Percentiles rank a stretch among this genome's conserved stretches.
Evolutionary conservation across 768 basidiomycete genomes (phyloP).

Genomic region (Fistulinella prunicolor): DNA sequence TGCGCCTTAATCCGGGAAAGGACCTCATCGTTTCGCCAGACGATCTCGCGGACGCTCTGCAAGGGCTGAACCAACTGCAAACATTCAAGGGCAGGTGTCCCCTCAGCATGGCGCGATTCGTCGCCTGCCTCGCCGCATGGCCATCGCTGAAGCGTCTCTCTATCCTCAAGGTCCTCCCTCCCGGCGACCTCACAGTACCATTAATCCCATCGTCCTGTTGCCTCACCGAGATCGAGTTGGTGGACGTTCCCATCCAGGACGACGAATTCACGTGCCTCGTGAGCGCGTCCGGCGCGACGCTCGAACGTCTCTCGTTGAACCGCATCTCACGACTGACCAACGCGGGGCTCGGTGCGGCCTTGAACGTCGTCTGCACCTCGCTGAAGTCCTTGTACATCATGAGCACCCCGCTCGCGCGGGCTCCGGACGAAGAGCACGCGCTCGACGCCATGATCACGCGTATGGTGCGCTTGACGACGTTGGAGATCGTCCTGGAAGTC

Average conservation of each 20-base stretch:
- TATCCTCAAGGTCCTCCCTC: too few species aligned
- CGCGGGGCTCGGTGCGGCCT: not conserved
- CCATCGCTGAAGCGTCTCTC: too few species aligned
- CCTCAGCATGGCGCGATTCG: not conserved
- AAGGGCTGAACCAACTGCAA: not conserved
- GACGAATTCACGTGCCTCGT: too few species aligned
- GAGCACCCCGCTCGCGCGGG: not conserved
- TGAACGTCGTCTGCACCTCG: conserved; percentile 2
- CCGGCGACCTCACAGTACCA: too few species aligned
- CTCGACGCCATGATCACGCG: conserved; percentile 4
- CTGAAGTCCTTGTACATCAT: not conserved
- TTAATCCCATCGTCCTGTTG: too few species aligned
- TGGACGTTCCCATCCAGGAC: too few species aligned
- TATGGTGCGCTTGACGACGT: conserved; percentile 2
- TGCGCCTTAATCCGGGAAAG: not conserved
- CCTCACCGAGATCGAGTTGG: too few species aligned
- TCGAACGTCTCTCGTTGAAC: conserved; percentile 5
- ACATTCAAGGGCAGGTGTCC: not conserved
- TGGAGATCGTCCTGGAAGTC: not conserved
- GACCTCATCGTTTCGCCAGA: not conserved
- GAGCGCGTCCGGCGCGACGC: not conserved
- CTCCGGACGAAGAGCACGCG: conserved; percentile 4
- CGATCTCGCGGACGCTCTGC: not conserved
- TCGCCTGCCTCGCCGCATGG: too few species aligned
- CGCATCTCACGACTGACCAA: conserved; percentile 1